A percentile compares a stretch with the other conserved stretches of the same genome.
phyloP scores from a whole-genome alignment of 2,329 filamentous ascomycete genomes.

The Lachnellula willkommii region DNA sequence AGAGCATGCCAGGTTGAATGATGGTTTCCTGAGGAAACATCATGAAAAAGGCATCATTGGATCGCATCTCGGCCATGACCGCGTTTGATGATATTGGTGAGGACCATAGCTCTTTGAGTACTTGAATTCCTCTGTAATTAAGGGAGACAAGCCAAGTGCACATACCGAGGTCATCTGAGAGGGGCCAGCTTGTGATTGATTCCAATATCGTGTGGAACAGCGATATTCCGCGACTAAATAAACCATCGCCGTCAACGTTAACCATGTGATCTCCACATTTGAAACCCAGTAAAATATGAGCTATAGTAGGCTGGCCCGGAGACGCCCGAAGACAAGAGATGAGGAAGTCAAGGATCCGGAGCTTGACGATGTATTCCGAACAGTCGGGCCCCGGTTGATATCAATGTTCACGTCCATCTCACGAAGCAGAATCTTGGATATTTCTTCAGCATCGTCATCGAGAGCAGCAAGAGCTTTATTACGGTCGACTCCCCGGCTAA shows the following conservation, averaged over 20 bases:
- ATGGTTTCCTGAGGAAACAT: conserved; percentile 67
- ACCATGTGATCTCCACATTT: conserved; percentile 67
- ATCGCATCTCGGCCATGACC: conserved; percentile 73
- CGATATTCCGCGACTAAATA: conserved; percentile 67
- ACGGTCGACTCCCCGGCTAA: conserved; percentile 43
- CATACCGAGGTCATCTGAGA: conserved; percentile 50
- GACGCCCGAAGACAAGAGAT: conserved; percentile 72
- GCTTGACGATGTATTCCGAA: conserved; percentile 73
- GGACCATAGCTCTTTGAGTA: conserved; percentile 77
- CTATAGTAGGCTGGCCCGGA: conserved; percentile 75
- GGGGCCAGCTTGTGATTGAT: conserved; percentile 63
- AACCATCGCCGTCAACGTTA: conserved; percentile 59
- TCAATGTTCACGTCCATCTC: conserved; percentile 68
- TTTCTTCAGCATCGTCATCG: conserved; percentile 74
- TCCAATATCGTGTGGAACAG: conserved; percentile 78
- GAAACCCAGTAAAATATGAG: conserved; percentile 87
- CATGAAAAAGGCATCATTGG: conserved; percentile 73
- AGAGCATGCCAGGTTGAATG: conserved; percentile 63
- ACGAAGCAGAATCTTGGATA: conserved; percentile 65
- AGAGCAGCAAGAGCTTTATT: conserved; percentile 87
- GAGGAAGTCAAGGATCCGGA: conserved; percentile 80
- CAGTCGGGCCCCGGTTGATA: conserved; percentile 63
- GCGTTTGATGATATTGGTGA: conserved; percentile 72
- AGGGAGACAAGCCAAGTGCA: conserved; percentile 64
- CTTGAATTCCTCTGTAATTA: conserved; percentile 63